Base-by-base conservation (phyloP, 1,284 basidiomycete genomes). In the Austroboletus niveus region DNA sequence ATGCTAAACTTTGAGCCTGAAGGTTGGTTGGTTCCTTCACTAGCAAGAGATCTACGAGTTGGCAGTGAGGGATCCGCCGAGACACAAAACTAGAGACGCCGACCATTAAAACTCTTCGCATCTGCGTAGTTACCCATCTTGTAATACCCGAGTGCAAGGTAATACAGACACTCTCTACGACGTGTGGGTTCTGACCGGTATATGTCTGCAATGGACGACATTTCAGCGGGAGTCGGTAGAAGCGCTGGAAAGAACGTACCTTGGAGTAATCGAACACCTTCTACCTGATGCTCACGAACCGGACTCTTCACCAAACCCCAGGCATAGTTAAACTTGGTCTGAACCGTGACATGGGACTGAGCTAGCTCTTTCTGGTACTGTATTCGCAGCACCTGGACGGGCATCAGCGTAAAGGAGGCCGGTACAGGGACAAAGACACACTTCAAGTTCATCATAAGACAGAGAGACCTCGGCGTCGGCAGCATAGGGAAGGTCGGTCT, bases 241-340 rank as follows among this genome's bases (percentile, higher is more conserved):
- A 43, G 52, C 39, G 32, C 34, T 29, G 9, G 32, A 36, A 24
- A 30, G 24, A 7, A 49, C 31, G n/a, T 58, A 88, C 95, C 95
- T 80, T 97, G 95, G 52, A 99, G 75, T 47, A 99, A 69, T 59
- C 85, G 85, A 45, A 99, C 92, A 36, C 97, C 94, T 66, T 95
- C 87, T 0, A 89, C 90, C 64, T 97, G 93, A 62, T 96, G 80
- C 32, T 91, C 87, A 47, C 81, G 78, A 60, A 83, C 74, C 35
- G 87, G 86, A 58, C 90, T 92, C 79, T 97, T 97, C 51, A 97
- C 91, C 31, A 97, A 78, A 5, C 94, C 96, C 94, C 93, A 95
- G 55, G 95, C 90, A 71, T 91, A 96, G 76, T 99, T 99, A 78
- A 99, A 99, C 72, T 94, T 97, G 48, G 94, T 96, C 75, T 99